Evolutionary conservation across 2,329 filamentous ascomycete species (phyloP).

Genomic region (Ascochyta lentis): DNA sequence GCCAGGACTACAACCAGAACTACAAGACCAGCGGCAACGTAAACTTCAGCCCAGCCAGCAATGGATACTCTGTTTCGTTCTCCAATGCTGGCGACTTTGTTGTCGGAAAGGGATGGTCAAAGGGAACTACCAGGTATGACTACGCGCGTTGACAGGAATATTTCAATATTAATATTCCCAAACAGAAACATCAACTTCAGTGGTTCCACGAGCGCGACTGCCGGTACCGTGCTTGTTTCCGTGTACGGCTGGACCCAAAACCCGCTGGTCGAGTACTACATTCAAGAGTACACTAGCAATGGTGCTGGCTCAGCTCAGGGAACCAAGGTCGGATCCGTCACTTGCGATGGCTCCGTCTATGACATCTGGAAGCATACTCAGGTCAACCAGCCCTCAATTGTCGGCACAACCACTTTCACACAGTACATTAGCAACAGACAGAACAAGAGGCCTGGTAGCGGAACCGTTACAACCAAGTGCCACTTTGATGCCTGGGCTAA

Average conservation of each 20-base stretch:
- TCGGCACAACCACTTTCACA: conserved; percentile 57
- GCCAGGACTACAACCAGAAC: conserved; percentile 46
- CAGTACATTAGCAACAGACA: conserved; percentile 55
- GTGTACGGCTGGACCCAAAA: conserved; percentile 64
- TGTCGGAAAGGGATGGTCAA: conserved; percentile 43
- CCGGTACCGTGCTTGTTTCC: conserved; percentile 39
- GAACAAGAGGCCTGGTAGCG: conserved; percentile 36
- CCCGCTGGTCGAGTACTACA: conserved; percentile 59
- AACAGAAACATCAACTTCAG: conserved; percentile 37
- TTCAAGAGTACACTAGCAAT: conserved; percentile 57
- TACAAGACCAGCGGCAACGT: conserved; percentile 43
- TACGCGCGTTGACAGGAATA: neutral
- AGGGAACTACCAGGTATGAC: conserved; percentile 33
- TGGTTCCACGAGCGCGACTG: conserved; percentile 30
- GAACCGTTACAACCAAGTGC: conserved; percentile 40
- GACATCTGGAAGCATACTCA: conserved; percentile 42
- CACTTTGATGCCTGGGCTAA: conserved; percentile 41
- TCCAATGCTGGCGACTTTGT: conserved; percentile 41
- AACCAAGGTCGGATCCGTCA: conserved; percentile 35
- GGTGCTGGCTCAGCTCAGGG: conserved; percentile 46
- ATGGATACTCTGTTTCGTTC: conserved; percentile 39
- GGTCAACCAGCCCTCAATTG: conserved; percentile 55
- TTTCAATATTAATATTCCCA: no score
- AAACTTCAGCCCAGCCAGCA: conserved; percentile 35
- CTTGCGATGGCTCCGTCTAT: conserved; percentile 40